Evolutionary conservation across 768 basidiomycete species (phyloP).

Genomic region (Galerina sulciceps): DNA sequence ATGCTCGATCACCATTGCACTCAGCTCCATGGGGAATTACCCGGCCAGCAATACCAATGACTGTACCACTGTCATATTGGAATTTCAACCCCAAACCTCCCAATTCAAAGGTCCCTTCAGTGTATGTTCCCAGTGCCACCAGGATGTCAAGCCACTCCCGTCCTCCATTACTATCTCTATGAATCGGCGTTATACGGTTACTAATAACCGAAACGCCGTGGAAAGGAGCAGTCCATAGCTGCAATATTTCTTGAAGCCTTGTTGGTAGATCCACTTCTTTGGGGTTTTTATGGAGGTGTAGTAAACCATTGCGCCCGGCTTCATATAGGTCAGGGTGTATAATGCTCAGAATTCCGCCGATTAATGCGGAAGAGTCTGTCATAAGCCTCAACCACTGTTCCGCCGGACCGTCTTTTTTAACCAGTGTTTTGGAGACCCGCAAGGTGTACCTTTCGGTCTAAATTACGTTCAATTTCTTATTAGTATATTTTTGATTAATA

Average conservation of each 20-base stretch:
- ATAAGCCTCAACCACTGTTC: neutral
- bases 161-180: constrained; percentile 4
- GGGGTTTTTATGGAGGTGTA: neutral
- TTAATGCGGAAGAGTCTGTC: neutral
- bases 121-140: neutral
- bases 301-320: neutral
- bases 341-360: constrained; percentile 3
- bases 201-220: neutral
- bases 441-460: neutral
- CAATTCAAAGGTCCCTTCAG: neutral
- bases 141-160: constrained; percentile 9
- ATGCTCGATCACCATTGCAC: constrained; percentile 10
- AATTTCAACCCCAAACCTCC: constrained; percentile 1
- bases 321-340: constrained; percentile 8
- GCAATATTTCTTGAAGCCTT: neutral
- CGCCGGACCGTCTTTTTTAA: neutral
- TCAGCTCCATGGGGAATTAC: constrained; percentile 11
- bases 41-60: constrained; percentile 1
- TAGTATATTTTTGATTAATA: neutral
- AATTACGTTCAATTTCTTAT: neutral
- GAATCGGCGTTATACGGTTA: constrained; percentile 13
- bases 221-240: neutral
- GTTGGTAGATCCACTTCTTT: neutral
- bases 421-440: constrained; percentile 2
- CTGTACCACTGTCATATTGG: constrained; percentile 5